A percentile compares a stretch with the other conserved stretches of the same genome.
These are phyloP conservation scores for Trametes polyzona DNA, from an alignment of 1,284 basidiomycete genomes.

Conservation along the genomic window DNA sequence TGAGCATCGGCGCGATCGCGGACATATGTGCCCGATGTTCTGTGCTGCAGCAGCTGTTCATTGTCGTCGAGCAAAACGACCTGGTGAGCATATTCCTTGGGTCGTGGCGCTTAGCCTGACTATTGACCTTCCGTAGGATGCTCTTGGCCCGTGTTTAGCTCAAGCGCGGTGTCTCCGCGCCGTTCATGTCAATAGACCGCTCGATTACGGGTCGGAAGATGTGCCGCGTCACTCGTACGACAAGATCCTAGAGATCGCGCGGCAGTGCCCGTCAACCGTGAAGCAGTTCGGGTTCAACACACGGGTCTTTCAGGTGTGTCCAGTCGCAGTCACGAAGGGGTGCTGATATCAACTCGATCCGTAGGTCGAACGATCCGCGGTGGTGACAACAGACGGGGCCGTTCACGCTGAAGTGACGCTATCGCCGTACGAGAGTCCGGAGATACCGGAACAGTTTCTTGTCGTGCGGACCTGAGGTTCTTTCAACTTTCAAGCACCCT, in stretches of 20 bases:
- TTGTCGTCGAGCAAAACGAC: conserved; percentile 51
- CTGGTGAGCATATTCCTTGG: conserved; percentile 41
- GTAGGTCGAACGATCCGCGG: conserved; percentile 53
- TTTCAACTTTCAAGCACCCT: too few relatives aligned
- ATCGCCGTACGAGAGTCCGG: conserved; percentile 59
- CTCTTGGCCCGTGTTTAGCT: conserved; percentile 34
- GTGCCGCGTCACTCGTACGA: conserved; percentile 27
- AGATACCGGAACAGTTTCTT: conserved; percentile 73
- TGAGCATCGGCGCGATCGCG: conserved; percentile 52
- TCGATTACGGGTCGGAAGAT: conserved; percentile 37
- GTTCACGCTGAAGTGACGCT: conserved; percentile 46
- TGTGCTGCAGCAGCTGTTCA: conserved; percentile 61
- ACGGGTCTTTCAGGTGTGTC: conserved; percentile 52
- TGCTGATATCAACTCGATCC: not conserved
- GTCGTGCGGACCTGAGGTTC: conserved; percentile 54
- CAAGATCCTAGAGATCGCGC: conserved; percentile 32
- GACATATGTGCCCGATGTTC: conserved; percentile 57
- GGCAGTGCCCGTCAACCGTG: conserved; percentile 35
- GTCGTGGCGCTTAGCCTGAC: not conserved
- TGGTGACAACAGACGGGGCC: conserved; percentile 40
- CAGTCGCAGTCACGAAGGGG: not conserved
- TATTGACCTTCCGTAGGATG: conserved; percentile 38
- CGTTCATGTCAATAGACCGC: conserved; percentile 57
- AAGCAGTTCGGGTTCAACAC: conserved; percentile 44
- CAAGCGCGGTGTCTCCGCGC: conserved; percentile 46